Base-by-base conservation (phyloP, 352 stramenopile species). In the Globisporangium carolinianum region DNA sequence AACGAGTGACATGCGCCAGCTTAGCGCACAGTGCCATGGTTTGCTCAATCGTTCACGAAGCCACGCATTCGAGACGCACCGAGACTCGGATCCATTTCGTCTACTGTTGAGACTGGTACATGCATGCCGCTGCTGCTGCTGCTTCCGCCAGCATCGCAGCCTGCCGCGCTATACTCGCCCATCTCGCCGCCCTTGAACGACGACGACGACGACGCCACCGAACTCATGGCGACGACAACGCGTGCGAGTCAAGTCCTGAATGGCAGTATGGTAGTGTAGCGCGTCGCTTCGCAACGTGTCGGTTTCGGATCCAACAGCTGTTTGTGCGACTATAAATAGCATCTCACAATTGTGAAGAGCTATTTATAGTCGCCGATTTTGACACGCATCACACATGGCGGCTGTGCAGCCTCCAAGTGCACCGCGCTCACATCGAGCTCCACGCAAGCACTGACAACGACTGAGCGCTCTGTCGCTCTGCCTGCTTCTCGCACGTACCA, bases 1-100 rank as follows among this genome's bases (percentile, higher is more conserved):
- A 15, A 56, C 32, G 1, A 61, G 52, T 39, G 24, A 24, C 24
- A 24, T 24, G 24, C 24, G 24, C 24, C 1, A 24, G 24, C 24
- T 24, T 24, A 24, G 24, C 24, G 24, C 24, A 24, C 6, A 61
- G 15, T n/a, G 42, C 7, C 49, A 49, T 39, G 17, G 11, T 43
- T 43, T 43, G 39, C 11, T 43, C 39, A 43, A 18, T 47, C 11
- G 17, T 42, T 8, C 36, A 56, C 3, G 35, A 8, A 11, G 14
- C 0, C 32, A 58, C 6, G 6, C 39, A 14, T 24, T 24, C 18
- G 1, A 4, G 14, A 60, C 67, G 15, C 49, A 92, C 80, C 80
- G 35, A 94, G 62, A 68, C 84, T 94, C 24, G 84, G 82, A 51
- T 94, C 84, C 46, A 94, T 77, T 17, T 91, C 82, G 52, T 94